Conservation (phyloP, 2,329 filamentous ascomycete species). For the Fusarium circinatum region DNA sequence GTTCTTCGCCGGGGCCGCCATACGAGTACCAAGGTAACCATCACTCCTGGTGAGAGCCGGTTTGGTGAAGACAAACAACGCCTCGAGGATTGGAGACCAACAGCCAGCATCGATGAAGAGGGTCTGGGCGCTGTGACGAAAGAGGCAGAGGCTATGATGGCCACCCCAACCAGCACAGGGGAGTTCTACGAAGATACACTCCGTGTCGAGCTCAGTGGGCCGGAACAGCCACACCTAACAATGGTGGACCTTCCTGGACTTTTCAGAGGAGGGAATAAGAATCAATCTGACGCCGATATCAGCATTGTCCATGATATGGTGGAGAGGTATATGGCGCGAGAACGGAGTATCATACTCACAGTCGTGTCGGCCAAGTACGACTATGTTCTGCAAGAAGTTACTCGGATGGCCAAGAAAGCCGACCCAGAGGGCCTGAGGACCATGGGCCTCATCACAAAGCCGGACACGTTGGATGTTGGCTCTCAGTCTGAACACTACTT, state of each 20-base stretch:
- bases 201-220: conserved; percentile 60
- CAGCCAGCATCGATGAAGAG: conserved; percentile 27
- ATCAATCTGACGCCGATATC: conserved; percentile 58
- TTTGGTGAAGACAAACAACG: background rate
- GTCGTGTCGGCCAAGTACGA: conserved; percentile 68
- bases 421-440: conserved; percentile 54
- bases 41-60: conserved; percentile 35
- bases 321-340: conserved; percentile 64
- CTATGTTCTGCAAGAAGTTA: conserved; percentile 67
- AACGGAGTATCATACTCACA: conserved; percentile 69
- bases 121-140: conserved; percentile 49
- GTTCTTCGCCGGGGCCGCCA: conserved; percentile 57
- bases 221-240: conserved; percentile 63
- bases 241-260: conserved; percentile 70
- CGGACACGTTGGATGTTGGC: conserved; percentile 51
- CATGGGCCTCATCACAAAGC: conserved; percentile 68
- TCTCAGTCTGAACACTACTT: conserved; percentile 54
- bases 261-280: conserved; percentile 51
- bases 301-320: conserved; percentile 60
- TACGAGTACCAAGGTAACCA: conserved; percentile 48
- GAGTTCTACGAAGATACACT: conserved; percentile 60
- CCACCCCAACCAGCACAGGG: conserved; percentile 49
- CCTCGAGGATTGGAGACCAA: conserved; percentile 25
- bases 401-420: conserved; percentile 53
- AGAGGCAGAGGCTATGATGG: conserved; percentile 60